A percentile compares a stretch with the other conserved stretches of the same genome.
These are phyloP conservation scores for Tolypocladium amazonense DNA, from an alignment of 2,329 filamentous ascomycete species.

Conservation along the genomic window DNA sequence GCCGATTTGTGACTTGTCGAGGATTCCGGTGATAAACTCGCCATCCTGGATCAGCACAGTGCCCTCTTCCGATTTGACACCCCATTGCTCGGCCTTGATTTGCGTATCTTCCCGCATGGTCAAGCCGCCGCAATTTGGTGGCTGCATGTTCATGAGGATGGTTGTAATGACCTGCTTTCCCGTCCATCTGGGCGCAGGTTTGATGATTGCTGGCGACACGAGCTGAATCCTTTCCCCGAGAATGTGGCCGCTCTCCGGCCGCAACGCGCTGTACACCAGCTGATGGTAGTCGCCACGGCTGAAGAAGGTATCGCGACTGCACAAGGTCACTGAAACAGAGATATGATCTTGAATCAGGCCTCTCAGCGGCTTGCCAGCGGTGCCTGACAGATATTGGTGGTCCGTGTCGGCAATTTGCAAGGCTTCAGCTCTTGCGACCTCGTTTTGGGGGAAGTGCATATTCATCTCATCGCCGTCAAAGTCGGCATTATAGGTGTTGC, in stretches of 20 bases:
- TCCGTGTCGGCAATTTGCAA: constrained; percentile 91
- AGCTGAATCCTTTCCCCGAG: constrained; percentile 72
- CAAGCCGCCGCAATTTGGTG: constrained; percentile 62
- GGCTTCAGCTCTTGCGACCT: constrained; percentile 85
- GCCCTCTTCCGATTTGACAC: constrained; percentile 63
- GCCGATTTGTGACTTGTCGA: constrained; percentile 93
- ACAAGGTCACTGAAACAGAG: constrained; percentile 84
- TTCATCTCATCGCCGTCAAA: constrained; percentile 99
- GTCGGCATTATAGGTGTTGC: constrained; percentile 98
- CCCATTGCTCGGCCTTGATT: constrained; percentile 74
- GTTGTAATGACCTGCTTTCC: constrained; percentile 94
- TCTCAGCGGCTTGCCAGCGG: constrained; percentile 83
- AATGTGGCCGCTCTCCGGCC: constrained; percentile 85
- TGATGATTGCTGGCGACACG: constrained; percentile 70
- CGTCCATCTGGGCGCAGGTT: constrained; percentile 77
- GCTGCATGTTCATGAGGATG: constrained; percentile 84
- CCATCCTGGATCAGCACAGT: constrained; percentile 75
- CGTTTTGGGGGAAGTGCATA: constrained; percentile 98
- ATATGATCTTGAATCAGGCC: constrained; percentile 98
- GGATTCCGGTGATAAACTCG: constrained; percentile 78
- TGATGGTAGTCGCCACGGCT: constrained; percentile 82
- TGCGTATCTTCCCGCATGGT: constrained; percentile 72
- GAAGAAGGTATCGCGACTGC: constrained; percentile 86
- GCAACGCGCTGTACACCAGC: constrained; percentile 79
- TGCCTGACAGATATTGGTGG: constrained; percentile 91